These are phyloP conservation scores for Wickerhamiella sergipiensis DNA, from an alignment of 805 yeast genomes.

Conservation along the genomic window DNA sequence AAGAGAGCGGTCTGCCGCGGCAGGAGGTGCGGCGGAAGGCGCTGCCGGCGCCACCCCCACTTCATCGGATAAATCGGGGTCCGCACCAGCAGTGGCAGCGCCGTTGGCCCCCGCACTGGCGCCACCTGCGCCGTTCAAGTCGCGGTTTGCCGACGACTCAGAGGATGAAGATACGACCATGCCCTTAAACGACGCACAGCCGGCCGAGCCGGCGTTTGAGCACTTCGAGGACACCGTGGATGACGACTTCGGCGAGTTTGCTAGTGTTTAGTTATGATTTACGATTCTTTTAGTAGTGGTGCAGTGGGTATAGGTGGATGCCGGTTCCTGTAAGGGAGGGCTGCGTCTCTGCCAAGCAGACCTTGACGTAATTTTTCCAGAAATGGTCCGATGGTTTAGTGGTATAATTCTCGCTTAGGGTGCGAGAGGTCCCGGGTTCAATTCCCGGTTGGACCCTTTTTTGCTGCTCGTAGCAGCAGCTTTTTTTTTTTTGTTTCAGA, in stretches of 20 bases:
- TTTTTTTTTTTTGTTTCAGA: too few species aligned
- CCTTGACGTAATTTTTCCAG: too few species aligned
- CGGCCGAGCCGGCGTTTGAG: neutral
- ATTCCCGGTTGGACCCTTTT: conserved; percentile 16
- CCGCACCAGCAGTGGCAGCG: neutral
- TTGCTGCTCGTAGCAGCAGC: too few species aligned
- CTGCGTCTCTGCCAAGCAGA: too few species aligned
- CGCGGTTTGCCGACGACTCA: neutral
- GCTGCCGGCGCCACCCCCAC: too few species aligned
- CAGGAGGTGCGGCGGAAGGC: too few species aligned
- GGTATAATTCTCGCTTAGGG: conserved; percentile 16
- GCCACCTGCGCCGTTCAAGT: neutral
- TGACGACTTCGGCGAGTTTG: neutral
- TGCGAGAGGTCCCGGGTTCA: conserved; percentile 19
- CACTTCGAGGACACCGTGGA: conserved; percentile 1
- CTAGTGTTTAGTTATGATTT: neutral
- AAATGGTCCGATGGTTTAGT: conserved; percentile 15
- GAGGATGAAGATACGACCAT: neutral
- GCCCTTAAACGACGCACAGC: neutral
- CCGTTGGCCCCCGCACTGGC: neutral
- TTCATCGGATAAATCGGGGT: too few species aligned
- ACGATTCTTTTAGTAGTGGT: too few species aligned
- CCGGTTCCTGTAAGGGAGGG: too few species aligned
- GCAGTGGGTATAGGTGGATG: too few species aligned
- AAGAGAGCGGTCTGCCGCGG: neutral